phyloP scores from a whole-genome alignment of 768 basidiomycete genomes.

The Jaapia argillacea region DNA sequence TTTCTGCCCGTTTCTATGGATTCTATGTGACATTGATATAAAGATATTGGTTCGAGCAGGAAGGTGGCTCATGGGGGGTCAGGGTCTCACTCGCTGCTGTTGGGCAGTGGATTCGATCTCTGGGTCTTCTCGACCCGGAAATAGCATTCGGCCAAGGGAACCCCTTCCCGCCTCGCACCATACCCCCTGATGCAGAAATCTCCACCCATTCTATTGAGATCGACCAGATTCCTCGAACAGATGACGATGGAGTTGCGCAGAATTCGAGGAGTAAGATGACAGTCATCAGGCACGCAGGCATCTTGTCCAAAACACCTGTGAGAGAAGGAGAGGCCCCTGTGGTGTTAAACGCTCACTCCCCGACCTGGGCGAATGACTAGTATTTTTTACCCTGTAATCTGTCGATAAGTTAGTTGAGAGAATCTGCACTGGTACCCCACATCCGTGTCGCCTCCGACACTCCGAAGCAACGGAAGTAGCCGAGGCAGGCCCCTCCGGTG shows the following conservation, averaged over 20 bases:
- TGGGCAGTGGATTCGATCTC: constrained; percentile 44
- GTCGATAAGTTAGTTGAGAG: no score
- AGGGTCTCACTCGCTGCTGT: constrained; percentile 48
- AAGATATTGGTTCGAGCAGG: constrained; percentile 21
- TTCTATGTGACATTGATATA: not conserved
- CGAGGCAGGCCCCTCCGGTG: no score
- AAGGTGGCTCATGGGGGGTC: constrained; percentile 53
- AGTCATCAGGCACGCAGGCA: constrained; percentile 35
- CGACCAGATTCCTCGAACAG: constrained; percentile 18
- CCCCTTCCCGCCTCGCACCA: constrained; percentile 26
- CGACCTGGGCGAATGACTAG: no score
- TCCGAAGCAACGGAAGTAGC: no score
- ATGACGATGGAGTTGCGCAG: not conserved
- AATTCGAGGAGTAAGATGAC: constrained; percentile 19
- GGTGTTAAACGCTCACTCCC: constrained; percentile 17
- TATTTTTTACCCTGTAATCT: no score
- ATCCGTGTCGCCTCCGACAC: no score
- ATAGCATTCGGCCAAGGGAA: constrained; percentile 29
- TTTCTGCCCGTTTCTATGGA: not conserved
- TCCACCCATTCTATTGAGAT: constrained; percentile 18
- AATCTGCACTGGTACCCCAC: no score
- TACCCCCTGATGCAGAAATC: constrained; percentile 29
- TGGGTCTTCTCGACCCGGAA: constrained; percentile 34
- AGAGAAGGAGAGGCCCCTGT: constrained; percentile 27
- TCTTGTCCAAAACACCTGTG: constrained; percentile 32